phyloP scores from a whole-genome alignment of 1,284 basidiomycete species.

The Melampsora larici-populina region DNA sequence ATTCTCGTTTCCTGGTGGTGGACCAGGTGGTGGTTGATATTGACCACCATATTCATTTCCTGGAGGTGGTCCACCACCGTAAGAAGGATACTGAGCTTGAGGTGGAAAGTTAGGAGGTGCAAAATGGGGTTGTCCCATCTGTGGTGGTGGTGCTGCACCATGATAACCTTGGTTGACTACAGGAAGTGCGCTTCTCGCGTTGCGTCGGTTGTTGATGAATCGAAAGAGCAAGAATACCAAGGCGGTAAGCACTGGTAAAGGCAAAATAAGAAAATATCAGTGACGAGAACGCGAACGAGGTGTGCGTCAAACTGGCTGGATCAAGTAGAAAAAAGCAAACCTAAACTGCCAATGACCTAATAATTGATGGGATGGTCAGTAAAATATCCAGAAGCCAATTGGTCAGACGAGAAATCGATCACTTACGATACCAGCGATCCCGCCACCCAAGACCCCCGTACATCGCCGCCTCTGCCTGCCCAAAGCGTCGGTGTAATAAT shows the following conservation, averaged over 20 bases:
- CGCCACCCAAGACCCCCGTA: slow-evolving; percentile 20
- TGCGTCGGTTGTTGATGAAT: neutral
- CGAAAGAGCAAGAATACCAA: neutral
- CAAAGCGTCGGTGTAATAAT: slow-evolving; percentile 17
- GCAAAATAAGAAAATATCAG: neutral
- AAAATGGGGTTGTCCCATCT: neutral
- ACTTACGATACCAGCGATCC: slow-evolving; percentile 34
- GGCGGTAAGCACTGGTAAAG: neutral
- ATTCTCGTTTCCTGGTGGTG: neutral
- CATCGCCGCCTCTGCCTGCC: slow-evolving; percentile 27
- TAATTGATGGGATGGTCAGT: too few species aligned
- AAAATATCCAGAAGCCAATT: too few species aligned
- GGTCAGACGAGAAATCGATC: neutral
- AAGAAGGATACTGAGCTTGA: neutral
- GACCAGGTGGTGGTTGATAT: neutral
- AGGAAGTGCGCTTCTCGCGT: neutral
- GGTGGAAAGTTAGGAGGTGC: neutral
- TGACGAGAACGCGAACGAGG: neutral
- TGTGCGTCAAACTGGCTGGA: neutral
- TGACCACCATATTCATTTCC: neutral
- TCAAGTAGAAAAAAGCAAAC: too few species aligned
- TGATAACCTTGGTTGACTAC: neutral
- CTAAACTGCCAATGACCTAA: neutral
- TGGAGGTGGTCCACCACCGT: neutral
- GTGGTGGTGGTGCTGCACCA: neutral